Base-by-base conservation (phyloP, 768 basidiomycete species). In the Boletus rufocinnamomeus region DNA sequence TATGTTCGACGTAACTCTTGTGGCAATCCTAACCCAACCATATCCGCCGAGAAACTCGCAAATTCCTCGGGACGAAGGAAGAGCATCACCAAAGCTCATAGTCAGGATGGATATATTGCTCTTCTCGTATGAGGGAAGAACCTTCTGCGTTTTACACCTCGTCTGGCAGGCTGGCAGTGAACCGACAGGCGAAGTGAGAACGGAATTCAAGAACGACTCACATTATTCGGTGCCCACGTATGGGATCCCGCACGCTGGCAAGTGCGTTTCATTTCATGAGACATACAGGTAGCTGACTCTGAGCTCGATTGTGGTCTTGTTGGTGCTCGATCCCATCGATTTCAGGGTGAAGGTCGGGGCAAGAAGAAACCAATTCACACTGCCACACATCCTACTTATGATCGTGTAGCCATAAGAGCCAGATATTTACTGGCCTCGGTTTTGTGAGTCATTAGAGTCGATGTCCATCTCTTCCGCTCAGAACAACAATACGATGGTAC, bases 301-400 rank as follows among this genome's bases (percentile, higher is more conserved):
- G 53, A 23, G 19, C 40, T 48, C 4, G 34, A 37, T 17, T 40
- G 52, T 19, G 28, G 9, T 19, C 19, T 9, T 11, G 37, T 30
- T 13, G 28, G 25, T 37, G 25, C 19, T n/a, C 34, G 16, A 28
- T 43, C 41, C 41, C 35, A 28, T 34, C 32, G 25, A 28, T 28
- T 21, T 27, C 28, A 44, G 46, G 44, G 10, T 37, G 40, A 41
- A 43, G n/a, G 34, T 35, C 34, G 46, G 32, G 30, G n/a, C 21
- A 48, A 47, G 45, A 50, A 46, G 44, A 27, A 27, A 14, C 19
- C 34, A 9, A 38, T 25, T 50, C 56, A 57, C 63, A 55, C 58
- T 54, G 50, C 57, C 60, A 63, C 52, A 50, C 30, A 30, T 28
- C 37, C 21, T 50, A 30, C 30, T 30, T 30, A 35, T 14, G 34